Evolutionary conservation across 1,284 basidiomycete genomes (phyloP).

Genomic region (Mixia osmundae): DNA sequence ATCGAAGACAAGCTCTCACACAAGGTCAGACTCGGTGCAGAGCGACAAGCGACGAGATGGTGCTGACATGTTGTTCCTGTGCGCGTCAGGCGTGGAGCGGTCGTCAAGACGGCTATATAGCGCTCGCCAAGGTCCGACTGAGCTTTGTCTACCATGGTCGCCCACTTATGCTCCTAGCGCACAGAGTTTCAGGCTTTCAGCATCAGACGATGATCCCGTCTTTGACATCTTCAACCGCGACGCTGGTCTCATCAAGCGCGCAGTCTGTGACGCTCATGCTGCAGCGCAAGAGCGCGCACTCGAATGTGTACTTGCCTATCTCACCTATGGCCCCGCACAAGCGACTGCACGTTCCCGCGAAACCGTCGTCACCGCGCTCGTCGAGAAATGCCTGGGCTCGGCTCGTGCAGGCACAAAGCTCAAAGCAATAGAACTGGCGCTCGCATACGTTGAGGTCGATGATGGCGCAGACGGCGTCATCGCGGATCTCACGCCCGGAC

Average conservation of each 20-base stretch:
- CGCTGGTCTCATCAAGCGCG: slow-evolving; percentile 57
- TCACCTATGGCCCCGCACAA: slow-evolving; percentile 72
- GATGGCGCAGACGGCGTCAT: slow-evolving; percentile 52
- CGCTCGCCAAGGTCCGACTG: background rate
- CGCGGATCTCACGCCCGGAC: slow-evolving; percentile 40
- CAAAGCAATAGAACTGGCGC: slow-evolving; percentile 59
- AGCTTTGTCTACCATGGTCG: background rate
- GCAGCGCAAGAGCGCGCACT: slow-evolving; percentile 96
- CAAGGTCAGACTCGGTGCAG: slow-evolving; percentile 31
- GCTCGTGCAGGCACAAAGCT: slow-evolving; percentile 74
- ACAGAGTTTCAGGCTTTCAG: slow-evolving; percentile 49
- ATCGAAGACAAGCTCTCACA: slow-evolving; percentile 62
- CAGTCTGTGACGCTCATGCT: slow-evolving; percentile 73
- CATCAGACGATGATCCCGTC: slow-evolving; percentile 76
- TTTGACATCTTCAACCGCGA: slow-evolving; percentile 64
- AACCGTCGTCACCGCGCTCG: slow-evolving; percentile 63
- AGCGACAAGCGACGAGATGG: background rate
- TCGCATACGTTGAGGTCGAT: slow-evolving; percentile 89
- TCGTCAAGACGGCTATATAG: background rate
- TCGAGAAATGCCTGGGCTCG: slow-evolving; percentile 90
- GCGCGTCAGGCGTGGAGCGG: background rate
- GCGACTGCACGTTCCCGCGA: slow-evolving; percentile 33
- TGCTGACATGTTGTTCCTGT: background rate
- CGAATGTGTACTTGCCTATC: slow-evolving; percentile 57
- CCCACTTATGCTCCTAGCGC: background rate